Conservation (phyloP, 345 rosid genomes). For the Cochlearia excelsa region DNA sequence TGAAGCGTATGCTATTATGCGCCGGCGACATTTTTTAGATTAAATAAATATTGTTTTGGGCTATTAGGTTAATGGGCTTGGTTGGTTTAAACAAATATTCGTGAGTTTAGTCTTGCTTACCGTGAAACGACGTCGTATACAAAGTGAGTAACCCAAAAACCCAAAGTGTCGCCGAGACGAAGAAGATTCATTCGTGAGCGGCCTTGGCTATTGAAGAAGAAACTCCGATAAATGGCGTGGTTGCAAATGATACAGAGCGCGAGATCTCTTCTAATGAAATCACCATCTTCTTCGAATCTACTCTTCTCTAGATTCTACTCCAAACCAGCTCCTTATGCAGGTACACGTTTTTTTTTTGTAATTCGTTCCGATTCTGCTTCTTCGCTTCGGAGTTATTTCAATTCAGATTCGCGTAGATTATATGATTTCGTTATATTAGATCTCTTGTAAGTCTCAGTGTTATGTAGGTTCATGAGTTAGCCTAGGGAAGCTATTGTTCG, state of each 20-base stretch:
- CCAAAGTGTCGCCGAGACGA: constrained; percentile 14
- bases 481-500: too few relatives aligned
- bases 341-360: constrained; percentile 9
- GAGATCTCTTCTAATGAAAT: constrained; percentile 12
- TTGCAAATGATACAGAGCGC: constrained; percentile 40
- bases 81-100: too few relatives aligned
- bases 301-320: constrained; percentile 57
- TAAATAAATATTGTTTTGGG: too few relatives aligned
- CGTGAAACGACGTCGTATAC: constrained; percentile 4
- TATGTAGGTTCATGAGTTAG: too few relatives aligned
- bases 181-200: too few relatives aligned
- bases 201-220: background rate
- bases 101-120: too few relatives aligned
- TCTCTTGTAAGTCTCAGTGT: too few relatives aligned
- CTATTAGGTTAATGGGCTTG: too few relatives aligned
- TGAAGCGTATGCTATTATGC: too few relatives aligned
- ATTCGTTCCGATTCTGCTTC: constrained; percentile 22
- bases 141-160: background rate
- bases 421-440: too few relatives aligned
- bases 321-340: constrained; percentile 46
- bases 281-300: constrained; percentile 26
- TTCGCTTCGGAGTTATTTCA: too few relatives aligned
- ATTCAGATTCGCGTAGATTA: background rate
- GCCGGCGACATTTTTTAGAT: too few relatives aligned
- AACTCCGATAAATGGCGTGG: constrained; percentile 51